Conservation (phyloP, 768 basidiomycete species). For the Tephrocybe sp. region DNA sequence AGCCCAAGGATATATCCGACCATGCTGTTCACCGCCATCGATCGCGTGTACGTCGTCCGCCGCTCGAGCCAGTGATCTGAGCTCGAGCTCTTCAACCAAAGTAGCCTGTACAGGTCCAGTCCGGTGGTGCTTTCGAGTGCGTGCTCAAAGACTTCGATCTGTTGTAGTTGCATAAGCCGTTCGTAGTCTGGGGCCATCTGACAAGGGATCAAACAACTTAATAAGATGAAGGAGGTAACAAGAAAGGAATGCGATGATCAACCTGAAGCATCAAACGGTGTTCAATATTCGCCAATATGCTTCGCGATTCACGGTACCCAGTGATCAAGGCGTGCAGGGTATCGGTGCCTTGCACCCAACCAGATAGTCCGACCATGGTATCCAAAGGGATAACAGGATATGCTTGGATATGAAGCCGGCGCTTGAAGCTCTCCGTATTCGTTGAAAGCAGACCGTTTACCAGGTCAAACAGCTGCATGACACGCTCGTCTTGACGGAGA, state of each 20-base stretch:
- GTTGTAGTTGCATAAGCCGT: slow-evolving; percentile 87
- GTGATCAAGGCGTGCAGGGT: slow-evolving; percentile 97
- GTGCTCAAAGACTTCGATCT: slow-evolving; percentile 98
- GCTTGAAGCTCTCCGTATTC: slow-evolving; percentile 93
- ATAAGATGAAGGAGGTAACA: too few relatives aligned
- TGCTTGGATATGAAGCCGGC: slow-evolving; percentile 90
- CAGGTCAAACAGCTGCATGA: slow-evolving; percentile 99
- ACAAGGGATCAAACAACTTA: too few relatives aligned
- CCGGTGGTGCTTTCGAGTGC: slow-evolving; percentile 97
- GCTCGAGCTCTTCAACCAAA: slow-evolving; percentile 93
- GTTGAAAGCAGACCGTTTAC: slow-evolving; percentile 92
- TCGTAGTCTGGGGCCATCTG: slow-evolving; percentile 99
- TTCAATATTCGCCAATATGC: slow-evolving; percentile 95
- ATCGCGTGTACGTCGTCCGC: slow-evolving; percentile 91
- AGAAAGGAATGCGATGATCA: slow-evolving; percentile 11
- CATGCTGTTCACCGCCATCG: slow-evolving; percentile 96
- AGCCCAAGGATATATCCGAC: slow-evolving; percentile 96
- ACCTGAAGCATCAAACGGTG: slow-evolving; percentile 97
- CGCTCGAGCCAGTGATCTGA: slow-evolving; percentile 98
- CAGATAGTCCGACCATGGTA: slow-evolving; percentile 91
- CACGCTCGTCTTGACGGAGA: slow-evolving; percentile 95
- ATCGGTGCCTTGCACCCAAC: slow-evolving; percentile 95
- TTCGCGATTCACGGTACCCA: slow-evolving; percentile 93
- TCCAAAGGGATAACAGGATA: slow-evolving; percentile 95
- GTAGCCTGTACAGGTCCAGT: slow-evolving; percentile 92